Evolutionary conservation across 2,329 filamentous ascomycete genomes (phyloP).

Genomic region (Diplodia mutila): DNA sequence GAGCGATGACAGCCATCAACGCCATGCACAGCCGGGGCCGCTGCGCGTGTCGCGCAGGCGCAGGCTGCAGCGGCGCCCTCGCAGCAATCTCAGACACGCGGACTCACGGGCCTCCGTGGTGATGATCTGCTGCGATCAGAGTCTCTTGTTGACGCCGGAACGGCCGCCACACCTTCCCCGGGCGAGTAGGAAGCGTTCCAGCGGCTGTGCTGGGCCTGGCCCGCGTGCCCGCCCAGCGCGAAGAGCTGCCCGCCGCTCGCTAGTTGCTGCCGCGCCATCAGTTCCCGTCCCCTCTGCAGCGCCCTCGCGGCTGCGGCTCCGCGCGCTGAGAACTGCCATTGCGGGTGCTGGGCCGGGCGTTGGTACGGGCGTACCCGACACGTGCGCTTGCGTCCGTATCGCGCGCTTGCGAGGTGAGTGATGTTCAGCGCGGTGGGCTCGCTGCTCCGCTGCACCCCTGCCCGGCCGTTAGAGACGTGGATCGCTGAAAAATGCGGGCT

Average conservation of each 20-base stretch:
- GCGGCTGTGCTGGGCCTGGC: background rate
- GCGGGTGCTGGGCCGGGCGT: background rate
- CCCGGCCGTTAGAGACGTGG: slow-evolving; percentile 15
- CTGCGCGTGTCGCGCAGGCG: slow-evolving; percentile 10
- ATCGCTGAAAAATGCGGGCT: background rate
- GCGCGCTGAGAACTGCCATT: background rate
- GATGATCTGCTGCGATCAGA: slow-evolving; percentile 18
- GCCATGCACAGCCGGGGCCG: background rate
- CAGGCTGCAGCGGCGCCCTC: slow-evolving; percentile 12
- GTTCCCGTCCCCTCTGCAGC: background rate
- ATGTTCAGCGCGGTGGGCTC: background rate
- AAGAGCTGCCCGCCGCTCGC: slow-evolving; percentile 2
- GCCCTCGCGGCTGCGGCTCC: background rate
- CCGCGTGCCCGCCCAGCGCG: background rate
- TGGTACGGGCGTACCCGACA: slow-evolving; percentile 1
- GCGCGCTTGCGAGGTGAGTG: slow-evolving; percentile 18
- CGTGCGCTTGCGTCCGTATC: slow-evolving; percentile 18
- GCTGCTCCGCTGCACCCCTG: slow-evolving; percentile 11
- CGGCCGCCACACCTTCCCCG: slow-evolving; percentile 16
- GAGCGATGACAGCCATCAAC: background rate
- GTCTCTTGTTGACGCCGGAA: slow-evolving; percentile 23
- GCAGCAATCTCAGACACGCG: slow-evolving; percentile 21
- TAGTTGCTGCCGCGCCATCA: no score
- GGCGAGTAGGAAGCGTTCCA: slow-evolving; percentile 19
- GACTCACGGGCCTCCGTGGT: slow-evolving; percentile 6